Evolutionary conservation across 805 yeast species (phyloP), one percentile per base, ranked within the genome.

Genomic region (Hanseniaspora singularis): DNA sequence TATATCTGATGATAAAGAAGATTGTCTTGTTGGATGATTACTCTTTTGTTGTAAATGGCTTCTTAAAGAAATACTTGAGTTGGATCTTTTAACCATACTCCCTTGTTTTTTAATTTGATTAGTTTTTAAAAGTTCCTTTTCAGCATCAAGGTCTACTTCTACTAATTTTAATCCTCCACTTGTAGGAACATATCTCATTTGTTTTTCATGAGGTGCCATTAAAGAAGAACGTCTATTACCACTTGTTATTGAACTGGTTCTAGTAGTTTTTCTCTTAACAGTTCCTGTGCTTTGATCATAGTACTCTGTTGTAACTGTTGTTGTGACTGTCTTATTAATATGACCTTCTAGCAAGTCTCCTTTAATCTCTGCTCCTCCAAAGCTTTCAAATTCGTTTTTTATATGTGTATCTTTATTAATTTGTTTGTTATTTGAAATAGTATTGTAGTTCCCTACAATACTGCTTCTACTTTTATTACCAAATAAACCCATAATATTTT

Each of bases 111-210:
- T 30, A 9, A 9, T 19, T 22, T 34, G 40, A 14, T 34, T 36
- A 18, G 15, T 28, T 28, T 24, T 32, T 18, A 33, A 23, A 4
- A 34, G 24, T 9, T 18, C 22, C 3, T 34, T n/a, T 19, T 46
- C 50, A 12, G 51, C 54, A 19, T 57, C 60, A 11, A 69, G 71
- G 0, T 86, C 83, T 3, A 81, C 87, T 53, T 81, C 88, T 4
- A 81, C 66, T 9, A 79, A 69, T 41, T 78, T 72, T 47, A 81
- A 67, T 12, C 92, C 92, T 54, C 74, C 70, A 3, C 83, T 77
- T 1, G 86, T 79, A 2, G 92, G 89, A 38, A 81, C 70, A 63
- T 81, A 81, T 52, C 75, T 79, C 53, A 77, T 79, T 9, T 80
- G 72, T 64, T 73, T 79, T 15, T 15, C 26, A n/a, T 26, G 34